Evolutionary conservation across 2,329 filamentous ascomycete species (phyloP).

Genomic region (Bipolaris oryzae): DNA sequence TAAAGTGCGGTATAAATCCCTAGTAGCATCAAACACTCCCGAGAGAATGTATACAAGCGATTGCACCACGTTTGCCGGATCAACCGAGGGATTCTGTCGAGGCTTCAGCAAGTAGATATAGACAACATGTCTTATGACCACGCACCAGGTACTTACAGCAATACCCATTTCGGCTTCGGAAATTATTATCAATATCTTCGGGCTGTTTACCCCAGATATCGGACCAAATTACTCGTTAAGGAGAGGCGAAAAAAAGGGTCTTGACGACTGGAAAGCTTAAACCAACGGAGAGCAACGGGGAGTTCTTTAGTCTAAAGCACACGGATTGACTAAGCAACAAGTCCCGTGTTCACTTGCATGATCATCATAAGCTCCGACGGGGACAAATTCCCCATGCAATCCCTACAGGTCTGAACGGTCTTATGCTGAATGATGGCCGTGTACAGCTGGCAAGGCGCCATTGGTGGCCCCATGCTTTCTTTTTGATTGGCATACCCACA

Average conservation of each 20-base stretch:
- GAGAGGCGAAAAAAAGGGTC: slow-evolving; percentile 22
- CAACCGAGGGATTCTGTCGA: slow-evolving; percentile 28
- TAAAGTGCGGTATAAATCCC: slow-evolving; percentile 42
- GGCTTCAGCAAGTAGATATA: slow-evolving; percentile 15
- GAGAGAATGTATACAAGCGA: slow-evolving; percentile 39
- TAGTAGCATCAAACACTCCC: slow-evolving; percentile 45
- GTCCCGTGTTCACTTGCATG: slow-evolving; percentile 27
- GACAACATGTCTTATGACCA: not conserved
- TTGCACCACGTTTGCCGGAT: slow-evolving; percentile 40
- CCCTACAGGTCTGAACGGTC: slow-evolving; percentile 19
- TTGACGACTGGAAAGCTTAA: slow-evolving; percentile 11
- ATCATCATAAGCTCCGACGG: slow-evolving; percentile 20
- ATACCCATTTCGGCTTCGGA: slow-evolving; percentile 28
- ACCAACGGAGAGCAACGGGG: slow-evolving; percentile 8
- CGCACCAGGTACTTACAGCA: slow-evolving; percentile 26
- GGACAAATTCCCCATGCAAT: slow-evolving; percentile 14
- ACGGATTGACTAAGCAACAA: slow-evolving; percentile 17
- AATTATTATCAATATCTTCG: slow-evolving; percentile 4
- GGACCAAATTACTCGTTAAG: slow-evolving; percentile 22
- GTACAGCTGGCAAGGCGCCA: slow-evolving; percentile 46
- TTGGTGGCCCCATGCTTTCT: slow-evolving; percentile 32
- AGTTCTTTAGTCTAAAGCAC: slow-evolving; percentile 16
- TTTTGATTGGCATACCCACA: slow-evolving; percentile 31
- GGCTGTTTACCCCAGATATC: slow-evolving; percentile 11
- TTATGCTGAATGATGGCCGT: slow-evolving; percentile 41